Percentiles rank a stretch among this genome's conserved stretches.
Evolutionary conservation across 768 basidiomycete genomes (phyloP).

Genomic region (Kwoniella dendrophila): DNA sequence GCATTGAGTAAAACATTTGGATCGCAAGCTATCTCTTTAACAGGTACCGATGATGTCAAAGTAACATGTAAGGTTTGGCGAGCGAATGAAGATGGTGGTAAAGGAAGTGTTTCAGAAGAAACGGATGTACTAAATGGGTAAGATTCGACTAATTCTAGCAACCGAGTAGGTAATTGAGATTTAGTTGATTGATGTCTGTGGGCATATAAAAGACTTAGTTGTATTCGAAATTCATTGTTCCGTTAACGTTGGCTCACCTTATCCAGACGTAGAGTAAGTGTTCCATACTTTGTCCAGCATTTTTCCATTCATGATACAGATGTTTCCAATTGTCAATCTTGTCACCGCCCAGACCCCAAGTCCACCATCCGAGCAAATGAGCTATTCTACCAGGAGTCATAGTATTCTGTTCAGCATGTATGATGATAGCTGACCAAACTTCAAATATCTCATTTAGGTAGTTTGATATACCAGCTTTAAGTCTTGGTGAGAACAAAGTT

Average conservation of each 20-base stretch:
- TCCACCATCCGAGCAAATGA: conserved; percentile 40
- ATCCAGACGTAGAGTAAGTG: conserved; percentile 47
- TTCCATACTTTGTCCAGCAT: conserved; percentile 28
- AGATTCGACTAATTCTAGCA: conserved; percentile 28
- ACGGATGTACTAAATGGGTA: conserved; percentile 34
- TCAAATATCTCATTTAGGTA: conserved; percentile 40
- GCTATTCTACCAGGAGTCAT: conserved; percentile 28
- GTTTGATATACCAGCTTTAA: neutral
- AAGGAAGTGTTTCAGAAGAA: conserved; percentile 16
- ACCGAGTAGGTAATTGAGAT: conserved; percentile 27
- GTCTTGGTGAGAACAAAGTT: conserved; percentile 9
- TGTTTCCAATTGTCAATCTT: conserved; percentile 23
- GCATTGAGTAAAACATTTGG: neutral
- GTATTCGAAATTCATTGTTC: neutral
- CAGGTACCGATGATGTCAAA: neutral
- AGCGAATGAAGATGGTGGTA: conserved; percentile 32
- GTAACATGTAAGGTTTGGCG: conserved; percentile 32
- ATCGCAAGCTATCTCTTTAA: no score
- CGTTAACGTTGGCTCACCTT: conserved; percentile 25
- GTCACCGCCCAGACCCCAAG: neutral
- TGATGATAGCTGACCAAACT: conserved; percentile 29
- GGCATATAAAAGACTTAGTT: neutral
- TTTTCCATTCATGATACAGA: conserved; percentile 37
- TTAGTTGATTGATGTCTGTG: conserved; percentile 38
- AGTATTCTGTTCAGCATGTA: conserved; percentile 26